Conservation (phyloP, 257 asterid genomes). For the Apocynum venetum region DNA sequence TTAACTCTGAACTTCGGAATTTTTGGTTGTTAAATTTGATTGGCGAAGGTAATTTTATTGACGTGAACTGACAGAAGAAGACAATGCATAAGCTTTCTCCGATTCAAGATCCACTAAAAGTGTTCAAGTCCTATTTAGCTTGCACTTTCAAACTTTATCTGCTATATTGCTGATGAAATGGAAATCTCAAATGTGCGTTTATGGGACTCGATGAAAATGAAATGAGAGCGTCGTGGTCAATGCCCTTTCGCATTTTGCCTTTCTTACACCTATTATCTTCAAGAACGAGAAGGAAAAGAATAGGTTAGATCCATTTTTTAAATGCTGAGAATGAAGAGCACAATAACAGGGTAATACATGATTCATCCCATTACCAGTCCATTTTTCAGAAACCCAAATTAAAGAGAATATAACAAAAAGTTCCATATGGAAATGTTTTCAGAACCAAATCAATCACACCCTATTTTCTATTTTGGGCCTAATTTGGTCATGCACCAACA, state of each 20-base stretch:
- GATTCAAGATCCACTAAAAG: neutral
- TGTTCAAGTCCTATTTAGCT: neutral
- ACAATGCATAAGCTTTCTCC: neutral
- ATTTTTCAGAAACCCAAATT: neutral
- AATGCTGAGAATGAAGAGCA: neutral
- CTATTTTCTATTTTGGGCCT: neutral
- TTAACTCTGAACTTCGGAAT: too few species aligned
- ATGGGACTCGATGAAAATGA: neutral
- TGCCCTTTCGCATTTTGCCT: neutral
- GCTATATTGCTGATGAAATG: constrained; percentile 2
- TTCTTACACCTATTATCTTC: neutral
- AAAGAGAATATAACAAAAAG: neutral
- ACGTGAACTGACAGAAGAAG: neutral
- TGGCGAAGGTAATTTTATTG: neutral
- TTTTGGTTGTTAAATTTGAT: neutral
- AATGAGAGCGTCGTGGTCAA: neutral
- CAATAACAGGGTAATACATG: neutral
- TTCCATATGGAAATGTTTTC: neutral
- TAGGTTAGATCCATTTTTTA: neutral
- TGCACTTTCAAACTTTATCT: neutral
- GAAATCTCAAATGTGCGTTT: neutral
- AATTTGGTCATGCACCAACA: neutral
- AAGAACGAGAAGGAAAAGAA: neutral
- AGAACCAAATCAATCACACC: neutral
- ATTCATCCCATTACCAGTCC: neutral